phyloP scores from a whole-genome alignment of 257 asterid species.

The Euphrasia confusa region DNA sequence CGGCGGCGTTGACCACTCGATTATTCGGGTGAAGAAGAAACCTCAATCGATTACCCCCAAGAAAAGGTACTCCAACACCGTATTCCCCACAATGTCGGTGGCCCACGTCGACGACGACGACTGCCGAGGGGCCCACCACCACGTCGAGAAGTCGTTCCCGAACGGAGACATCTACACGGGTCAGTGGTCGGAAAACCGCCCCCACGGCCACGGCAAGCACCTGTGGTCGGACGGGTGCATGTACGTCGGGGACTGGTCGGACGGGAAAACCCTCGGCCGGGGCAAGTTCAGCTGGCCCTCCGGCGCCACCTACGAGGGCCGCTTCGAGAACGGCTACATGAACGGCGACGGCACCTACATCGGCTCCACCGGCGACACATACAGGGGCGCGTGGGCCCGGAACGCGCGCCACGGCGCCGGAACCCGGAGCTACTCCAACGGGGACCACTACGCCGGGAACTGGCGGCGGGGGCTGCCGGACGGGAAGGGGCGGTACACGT shows the following conservation, averaged over 20 bases:
- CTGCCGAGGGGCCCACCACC: constrained; percentile 26
- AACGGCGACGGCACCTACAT: constrained; percentile 79
- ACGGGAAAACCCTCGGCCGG: constrained; percentile 61
- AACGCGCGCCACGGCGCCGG: constrained; percentile 74
- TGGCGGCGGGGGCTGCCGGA: constrained; percentile 61
- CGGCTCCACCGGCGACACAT: constrained; percentile 51
- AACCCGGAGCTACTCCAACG: constrained; percentile 49
- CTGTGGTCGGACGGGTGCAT: constrained; percentile 80
- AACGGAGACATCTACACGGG: constrained; percentile 78
- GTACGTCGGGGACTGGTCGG: constrained; percentile 77
- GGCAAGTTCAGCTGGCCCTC: constrained; percentile 88
- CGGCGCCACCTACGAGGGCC: constrained; percentile 83
- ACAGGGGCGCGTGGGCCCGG: constrained; percentile 65
- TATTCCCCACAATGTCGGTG: constrained; percentile 70
- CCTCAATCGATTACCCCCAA: constrained; percentile 42
- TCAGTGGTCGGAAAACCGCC: constrained; percentile 60
- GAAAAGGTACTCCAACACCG: constrained; percentile 38
- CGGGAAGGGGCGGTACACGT: constrained; percentile 76
- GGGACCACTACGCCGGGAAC: constrained; percentile 71
- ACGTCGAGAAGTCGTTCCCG: constrained; percentile 56
- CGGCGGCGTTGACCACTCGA: background rate
- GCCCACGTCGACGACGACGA: constrained; percentile 90
- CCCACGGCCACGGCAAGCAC: constrained; percentile 69
- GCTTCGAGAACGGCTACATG: constrained; percentile 64
- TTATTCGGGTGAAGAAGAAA: constrained; percentile 33